Conservation (phyloP, 2,329 filamentous ascomycete species). For the Pestalotiopsis sp. region DNA sequence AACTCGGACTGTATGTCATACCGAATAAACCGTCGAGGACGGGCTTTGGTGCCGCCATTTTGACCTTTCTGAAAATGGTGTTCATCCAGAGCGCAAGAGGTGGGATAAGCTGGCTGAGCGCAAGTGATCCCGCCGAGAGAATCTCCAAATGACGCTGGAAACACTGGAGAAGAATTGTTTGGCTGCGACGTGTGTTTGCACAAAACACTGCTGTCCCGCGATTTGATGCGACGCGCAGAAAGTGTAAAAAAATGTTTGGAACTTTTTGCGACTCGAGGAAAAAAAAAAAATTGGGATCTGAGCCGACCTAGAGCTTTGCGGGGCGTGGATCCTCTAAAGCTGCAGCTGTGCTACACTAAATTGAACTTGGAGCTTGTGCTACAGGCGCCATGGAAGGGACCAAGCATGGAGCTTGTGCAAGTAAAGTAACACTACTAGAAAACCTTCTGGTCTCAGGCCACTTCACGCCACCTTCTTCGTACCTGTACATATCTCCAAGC, state of each 20-base stretch:
- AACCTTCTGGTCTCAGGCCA: background rate
- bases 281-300: slow-evolving; percentile 7
- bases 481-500: background rate
- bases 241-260: background rate
- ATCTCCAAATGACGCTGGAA: background rate
- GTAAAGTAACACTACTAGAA: background rate
- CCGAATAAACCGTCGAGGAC: slow-evolving; percentile 62
- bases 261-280: background rate
- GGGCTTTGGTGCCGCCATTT: slow-evolving; percentile 54
- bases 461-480: background rate
- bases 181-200: background rate
- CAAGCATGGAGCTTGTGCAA: background rate
- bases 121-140: background rate
- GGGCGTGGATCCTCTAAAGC: slow-evolving; percentile 1
- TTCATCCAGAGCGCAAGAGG: slow-evolving; percentile 32
- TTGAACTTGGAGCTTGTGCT: background rate
- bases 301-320: slow-evolving; percentile 2
- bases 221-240: slow-evolving; percentile 8
- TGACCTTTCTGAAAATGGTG: slow-evolving; percentile 33
- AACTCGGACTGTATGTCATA: slow-evolving; percentile 33
- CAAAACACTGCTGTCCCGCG: background rate
- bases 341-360: background rate
- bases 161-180: background rate
- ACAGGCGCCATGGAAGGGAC: background rate
- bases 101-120: slow-evolving; percentile 13